These are phyloP conservation scores for Gymnopilus dilepis DNA, from an alignment of 768 basidiomycete genomes.

Conservation along the genomic window DNA sequence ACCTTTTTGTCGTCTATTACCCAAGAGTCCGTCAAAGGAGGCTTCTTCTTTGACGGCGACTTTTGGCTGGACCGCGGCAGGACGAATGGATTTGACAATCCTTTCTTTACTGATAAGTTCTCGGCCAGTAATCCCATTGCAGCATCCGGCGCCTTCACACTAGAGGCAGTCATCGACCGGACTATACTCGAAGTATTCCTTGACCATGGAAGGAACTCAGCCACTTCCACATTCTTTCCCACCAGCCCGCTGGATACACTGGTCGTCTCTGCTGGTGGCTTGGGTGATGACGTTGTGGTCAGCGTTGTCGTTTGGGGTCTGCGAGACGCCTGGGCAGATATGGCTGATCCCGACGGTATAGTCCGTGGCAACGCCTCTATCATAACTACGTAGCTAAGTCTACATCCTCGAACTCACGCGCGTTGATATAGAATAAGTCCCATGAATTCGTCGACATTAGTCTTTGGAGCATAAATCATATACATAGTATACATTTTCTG, in stretches of 20 bases:
- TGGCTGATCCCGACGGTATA: neutral
- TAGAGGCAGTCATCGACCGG: slow-evolving; percentile 1
- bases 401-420: too few relatives aligned
- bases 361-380: slow-evolving; percentile 2
- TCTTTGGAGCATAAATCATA: too few relatives aligned
- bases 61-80: slow-evolving; percentile 3
- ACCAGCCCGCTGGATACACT: slow-evolving; percentile 2
- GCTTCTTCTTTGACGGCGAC: neutral
- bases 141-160: neutral
- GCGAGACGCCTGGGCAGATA: slow-evolving; percentile 1
- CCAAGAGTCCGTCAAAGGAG: slow-evolving; percentile 4
- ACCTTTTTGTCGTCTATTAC: neutral
- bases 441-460: too few relatives aligned
- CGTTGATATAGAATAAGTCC: too few relatives aligned
- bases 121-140: neutral
- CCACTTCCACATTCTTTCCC: neutral
- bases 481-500: too few relatives aligned
- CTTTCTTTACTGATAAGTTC: slow-evolving; percentile 6
- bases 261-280: neutral
- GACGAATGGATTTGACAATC: slow-evolving; percentile 3
- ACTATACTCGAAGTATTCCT: slow-evolving; percentile 2
- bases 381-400: too few relatives aligned
- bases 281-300: neutral
- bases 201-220: slow-evolving; percentile 3
- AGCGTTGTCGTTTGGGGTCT: slow-evolving; percentile 1